phyloP scores from a whole-genome alignment of 331 rosid genomes.

The Ulmus americana region DNA sequence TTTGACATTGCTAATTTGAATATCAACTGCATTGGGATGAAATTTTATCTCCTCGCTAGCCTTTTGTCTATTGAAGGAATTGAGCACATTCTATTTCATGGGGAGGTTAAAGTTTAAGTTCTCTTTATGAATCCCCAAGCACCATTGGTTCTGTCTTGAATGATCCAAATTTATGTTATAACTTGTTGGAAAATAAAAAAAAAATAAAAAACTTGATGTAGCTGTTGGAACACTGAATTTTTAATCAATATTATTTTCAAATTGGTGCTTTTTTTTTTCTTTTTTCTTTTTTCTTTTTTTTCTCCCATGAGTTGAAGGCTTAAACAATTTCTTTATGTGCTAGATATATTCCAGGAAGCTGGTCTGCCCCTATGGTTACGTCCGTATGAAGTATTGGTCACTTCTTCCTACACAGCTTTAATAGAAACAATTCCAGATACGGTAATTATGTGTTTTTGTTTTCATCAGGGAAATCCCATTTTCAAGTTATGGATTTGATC shows the following conservation, averaged over 20 bases:
- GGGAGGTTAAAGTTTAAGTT: too few relatives aligned
- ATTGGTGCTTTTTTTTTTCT: not conserved
- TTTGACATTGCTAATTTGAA: too few relatives aligned
- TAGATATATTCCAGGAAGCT: constrained; percentile 99
- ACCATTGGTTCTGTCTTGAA: not conserved
- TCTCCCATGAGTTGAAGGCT: constrained; percentile 21
- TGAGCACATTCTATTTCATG: too few relatives aligned
- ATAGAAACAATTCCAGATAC: constrained; percentile 97
- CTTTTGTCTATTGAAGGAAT: too few relatives aligned
- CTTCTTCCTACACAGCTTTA: constrained; percentile 90
- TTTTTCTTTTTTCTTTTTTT: too few relatives aligned
- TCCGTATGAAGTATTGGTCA: constrained; percentile 88
- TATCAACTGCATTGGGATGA: too few relatives aligned
- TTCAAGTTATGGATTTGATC: not conserved
- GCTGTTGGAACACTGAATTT: not conserved
- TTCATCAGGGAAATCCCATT: constrained; percentile 22
- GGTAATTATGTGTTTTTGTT: constrained; percentile 37
- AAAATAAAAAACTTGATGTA: not conserved
- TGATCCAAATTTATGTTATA: not conserved
- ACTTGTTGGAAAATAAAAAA: too few relatives aligned
- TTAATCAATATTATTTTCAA: not conserved
- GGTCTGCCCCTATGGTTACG: constrained; percentile 98
- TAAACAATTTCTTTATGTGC: constrained; percentile 37
- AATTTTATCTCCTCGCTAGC: too few relatives aligned
- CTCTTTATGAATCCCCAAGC: too few relatives aligned